Percentiles rank a stretch among this genome's conserved stretches.
Evolutionary conservation across 148 eudicot genomes (phyloP).

Genomic region (Diospyros kaki): DNA sequence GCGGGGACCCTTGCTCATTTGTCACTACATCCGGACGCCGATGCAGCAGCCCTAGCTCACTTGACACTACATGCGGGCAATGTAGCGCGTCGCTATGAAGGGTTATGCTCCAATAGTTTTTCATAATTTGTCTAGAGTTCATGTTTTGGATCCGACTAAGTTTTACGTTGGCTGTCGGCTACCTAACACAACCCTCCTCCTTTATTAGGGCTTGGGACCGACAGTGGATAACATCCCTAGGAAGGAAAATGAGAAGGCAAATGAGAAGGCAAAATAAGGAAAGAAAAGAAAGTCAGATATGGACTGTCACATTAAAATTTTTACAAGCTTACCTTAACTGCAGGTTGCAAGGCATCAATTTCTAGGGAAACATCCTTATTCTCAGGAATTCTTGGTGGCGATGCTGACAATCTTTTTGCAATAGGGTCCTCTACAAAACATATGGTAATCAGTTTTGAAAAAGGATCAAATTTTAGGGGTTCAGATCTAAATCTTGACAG

Average conservation of each 20-base stretch:
- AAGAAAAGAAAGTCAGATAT: neutral
- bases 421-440: constrained; percentile 63
- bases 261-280: neutral
- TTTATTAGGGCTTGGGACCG: too few species aligned
- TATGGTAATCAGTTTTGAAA: constrained; percentile 6
- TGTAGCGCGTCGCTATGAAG: too few species aligned
- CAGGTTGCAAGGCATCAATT: constrained; percentile 32
- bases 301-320: neutral
- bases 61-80: too few species aligned
- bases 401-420: constrained; percentile 43
- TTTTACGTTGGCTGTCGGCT: too few species aligned
- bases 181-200: too few species aligned
- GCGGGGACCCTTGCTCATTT: too few species aligned
- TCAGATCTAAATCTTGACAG: neutral
- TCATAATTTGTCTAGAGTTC: too few species aligned
- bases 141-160: too few species aligned
- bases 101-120: too few species aligned
- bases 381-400: constrained; percentile 39
- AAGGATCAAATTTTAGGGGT: neutral
- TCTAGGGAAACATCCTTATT: constrained; percentile 31
- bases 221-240: too few species aligned
- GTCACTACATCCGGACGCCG: too few species aligned
- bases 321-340: constrained; percentile 35
- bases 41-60: too few species aligned
- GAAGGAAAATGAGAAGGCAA: neutral